Evolutionary conservation across 495 filamentous ascomycete genomes (phyloP).

Genomic region (Aspergillus taichungensis): DNA sequence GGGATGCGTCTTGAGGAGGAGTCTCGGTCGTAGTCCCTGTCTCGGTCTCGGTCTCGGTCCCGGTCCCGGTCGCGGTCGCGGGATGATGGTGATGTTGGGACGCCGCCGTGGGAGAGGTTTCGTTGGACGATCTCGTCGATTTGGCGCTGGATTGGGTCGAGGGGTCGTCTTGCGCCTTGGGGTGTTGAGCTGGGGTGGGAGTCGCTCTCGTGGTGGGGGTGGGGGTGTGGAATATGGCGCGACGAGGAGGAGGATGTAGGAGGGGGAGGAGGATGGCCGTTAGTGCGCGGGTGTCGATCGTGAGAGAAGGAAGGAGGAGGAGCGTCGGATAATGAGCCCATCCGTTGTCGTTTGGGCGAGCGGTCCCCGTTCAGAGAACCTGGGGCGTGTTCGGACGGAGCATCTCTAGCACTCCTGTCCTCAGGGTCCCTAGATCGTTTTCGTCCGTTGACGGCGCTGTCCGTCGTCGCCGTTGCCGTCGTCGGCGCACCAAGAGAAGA

Average conservation of each 20-base stretch:
- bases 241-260: constrained; percentile 3
- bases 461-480: constrained; percentile 13
- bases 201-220: constrained; percentile 12
- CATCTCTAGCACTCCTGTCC: constrained; percentile 8
- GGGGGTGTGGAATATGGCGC: constrained; percentile 8
- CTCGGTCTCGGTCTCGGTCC: constrained; percentile 1
- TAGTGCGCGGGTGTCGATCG: constrained; percentile 5
- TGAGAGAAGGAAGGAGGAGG: constrained; percentile 3
- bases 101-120: constrained; percentile 6
- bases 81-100: not conserved
- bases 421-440: constrained; percentile 41
- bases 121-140: constrained; percentile 28
- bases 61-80: not conserved
- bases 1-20: constrained; percentile 5
- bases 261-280: constrained; percentile 10
- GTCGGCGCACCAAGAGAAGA: constrained; percentile 7
- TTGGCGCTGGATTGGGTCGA: constrained; percentile 24
- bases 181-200: not conserved
- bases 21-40: not conserved
- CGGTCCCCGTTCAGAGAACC: constrained; percentile 20
- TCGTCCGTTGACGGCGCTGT: constrained; percentile 17
- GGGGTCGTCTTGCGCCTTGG: not conserved
- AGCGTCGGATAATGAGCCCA: constrained; percentile 16
- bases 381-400: constrained; percentile 2
- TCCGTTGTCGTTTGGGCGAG: constrained; percentile 35